These are phyloP conservation scores for Verticillium dahliae DNA, from an alignment of 2,329 filamentous ascomycete genomes.

Conservation along the genomic window DNA sequence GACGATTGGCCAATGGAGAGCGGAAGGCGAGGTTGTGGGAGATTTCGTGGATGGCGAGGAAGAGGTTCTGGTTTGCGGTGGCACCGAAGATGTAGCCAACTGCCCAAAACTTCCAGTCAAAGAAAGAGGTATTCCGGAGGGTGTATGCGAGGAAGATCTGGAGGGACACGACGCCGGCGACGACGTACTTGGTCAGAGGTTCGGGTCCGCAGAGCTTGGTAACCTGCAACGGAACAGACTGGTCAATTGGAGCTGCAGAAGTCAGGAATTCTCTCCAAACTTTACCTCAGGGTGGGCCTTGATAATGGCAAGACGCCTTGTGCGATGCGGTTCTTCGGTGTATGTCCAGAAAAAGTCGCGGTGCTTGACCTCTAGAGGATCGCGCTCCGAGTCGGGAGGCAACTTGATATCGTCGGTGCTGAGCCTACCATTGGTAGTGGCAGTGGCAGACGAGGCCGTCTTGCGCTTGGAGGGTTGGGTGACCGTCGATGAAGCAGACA, in stretches of 20 bases:
- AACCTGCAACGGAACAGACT: slow-evolving; percentile 48
- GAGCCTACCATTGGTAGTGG: slow-evolving; percentile 15
- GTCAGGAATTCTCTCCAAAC: slow-evolving; percentile 6
- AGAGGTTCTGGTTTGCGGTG: slow-evolving; percentile 96
- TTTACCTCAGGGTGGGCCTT: slow-evolving; percentile 92
- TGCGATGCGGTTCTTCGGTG: slow-evolving; percentile 93
- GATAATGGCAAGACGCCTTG: slow-evolving; percentile 86
- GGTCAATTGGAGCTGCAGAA: not conserved
- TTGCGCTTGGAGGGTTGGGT: slow-evolving; percentile 21
- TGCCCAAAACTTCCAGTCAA: slow-evolving; percentile 78
- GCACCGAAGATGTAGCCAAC: slow-evolving; percentile 89
- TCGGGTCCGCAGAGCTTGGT: slow-evolving; percentile 96
- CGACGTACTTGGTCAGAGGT: slow-evolving; percentile 90
- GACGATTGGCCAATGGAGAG: slow-evolving; percentile 69
- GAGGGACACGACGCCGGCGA: slow-evolving; percentile 73
- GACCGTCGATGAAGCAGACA: slow-evolving; percentile 25
- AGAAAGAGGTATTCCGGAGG: slow-evolving; percentile 69
- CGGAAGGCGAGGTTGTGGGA: slow-evolving; percentile 95
- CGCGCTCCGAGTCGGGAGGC: slow-evolving; percentile 22
- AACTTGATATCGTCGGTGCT: slow-evolving; percentile 12
- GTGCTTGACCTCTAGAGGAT: slow-evolving; percentile 33
- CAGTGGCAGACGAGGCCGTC: slow-evolving; percentile 11
- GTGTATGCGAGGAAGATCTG: slow-evolving; percentile 74
- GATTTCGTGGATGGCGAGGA: slow-evolving; percentile 97
- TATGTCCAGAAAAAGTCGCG: slow-evolving; percentile 96